A percentile compares a stretch with the other conserved stretches of the same genome.
These are phyloP conservation scores for Dichotomocladium elegans DNA, from an alignment of 371 early-diverging fungal genomes.

Conservation along the genomic window DNA sequence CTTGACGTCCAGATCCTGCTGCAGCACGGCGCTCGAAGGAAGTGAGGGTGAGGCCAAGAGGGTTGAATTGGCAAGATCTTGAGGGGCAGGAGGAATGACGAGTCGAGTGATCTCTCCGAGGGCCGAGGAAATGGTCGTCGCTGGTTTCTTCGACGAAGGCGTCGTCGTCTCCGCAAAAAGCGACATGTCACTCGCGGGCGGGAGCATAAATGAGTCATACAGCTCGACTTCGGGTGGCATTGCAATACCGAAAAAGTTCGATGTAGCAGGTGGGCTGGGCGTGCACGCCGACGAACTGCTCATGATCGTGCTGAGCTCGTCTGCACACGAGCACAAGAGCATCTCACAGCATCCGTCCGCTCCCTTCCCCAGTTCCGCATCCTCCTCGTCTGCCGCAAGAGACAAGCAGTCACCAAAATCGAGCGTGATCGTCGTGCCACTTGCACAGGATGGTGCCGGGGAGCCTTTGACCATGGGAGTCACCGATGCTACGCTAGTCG, in stretches of 20 bases:
- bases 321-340: slow-evolving; percentile 7
- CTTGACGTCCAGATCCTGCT: slow-evolving; percentile 22
- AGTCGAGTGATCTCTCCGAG: not conserved
- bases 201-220: slow-evolving; percentile 36
- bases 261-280: slow-evolving; percentile 24
- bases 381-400: slow-evolving; percentile 31
- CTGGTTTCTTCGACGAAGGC: not conserved
- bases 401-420: slow-evolving; percentile 45
- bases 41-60: slow-evolving; percentile 16
- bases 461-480: slow-evolving; percentile 7
- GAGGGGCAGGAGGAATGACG: slow-evolving; percentile 12
- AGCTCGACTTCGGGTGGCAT: slow-evolving; percentile 10
- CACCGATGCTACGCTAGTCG: not conserved
- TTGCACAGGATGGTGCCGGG: slow-evolving; percentile 22
- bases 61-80: too few relatives aligned
- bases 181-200: slow-evolving; percentile 23
- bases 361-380: not conserved
- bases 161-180: not conserved
- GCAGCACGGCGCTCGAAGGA: slow-evolving; percentile 21
- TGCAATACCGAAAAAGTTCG: slow-evolving; percentile 15
- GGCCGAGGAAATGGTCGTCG: slow-evolving; percentile 8
- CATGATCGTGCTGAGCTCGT: slow-evolving; percentile 17
- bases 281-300: slow-evolving; percentile 23
- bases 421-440: slow-evolving; percentile 31
- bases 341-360: slow-evolving; percentile 1